These are phyloP conservation scores for Lojkania enalia DNA, from an alignment of 2,329 filamentous ascomycete genomes.

Conservation along the genomic window DNA sequence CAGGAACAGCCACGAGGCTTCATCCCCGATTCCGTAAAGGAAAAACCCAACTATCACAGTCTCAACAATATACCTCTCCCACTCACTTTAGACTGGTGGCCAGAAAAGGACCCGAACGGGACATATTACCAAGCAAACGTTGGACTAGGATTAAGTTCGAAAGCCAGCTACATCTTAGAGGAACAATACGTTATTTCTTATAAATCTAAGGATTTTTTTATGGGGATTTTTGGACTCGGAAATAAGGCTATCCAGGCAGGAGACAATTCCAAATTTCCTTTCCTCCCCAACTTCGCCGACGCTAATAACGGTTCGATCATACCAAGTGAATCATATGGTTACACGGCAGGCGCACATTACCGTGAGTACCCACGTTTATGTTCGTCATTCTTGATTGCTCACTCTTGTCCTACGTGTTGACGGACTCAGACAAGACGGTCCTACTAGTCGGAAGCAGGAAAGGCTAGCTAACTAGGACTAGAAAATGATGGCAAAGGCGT, in stretches of 20 bases:
- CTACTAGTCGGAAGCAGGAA: slow-evolving; percentile 1
- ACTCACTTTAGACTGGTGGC: slow-evolving; percentile 18
- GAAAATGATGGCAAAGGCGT: slow-evolving; percentile 33
- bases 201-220: slow-evolving; percentile 26
- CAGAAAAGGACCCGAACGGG: slow-evolving; percentile 13
- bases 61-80: slow-evolving; percentile 19
- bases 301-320: slow-evolving; percentile 8
- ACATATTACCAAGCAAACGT: slow-evolving; percentile 28
- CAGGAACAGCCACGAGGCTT: slow-evolving; percentile 25
- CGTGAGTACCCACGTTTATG: slow-evolving; percentile 27
- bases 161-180: slow-evolving; percentile 13
- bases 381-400: background rate
- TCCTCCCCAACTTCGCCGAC: slow-evolving; percentile 24
- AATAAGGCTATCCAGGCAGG: slow-evolving; percentile 13
- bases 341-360: slow-evolving; percentile 41
- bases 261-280: slow-evolving; percentile 17
- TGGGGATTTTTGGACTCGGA: slow-evolving; percentile 38
- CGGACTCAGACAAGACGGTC: too few species aligned
- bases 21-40: slow-evolving; percentile 9
- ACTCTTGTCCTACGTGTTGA: background rate
- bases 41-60: slow-evolving; percentile 21
- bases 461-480: slow-evolving; percentile 18
- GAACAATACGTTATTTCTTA: slow-evolving; percentile 26
- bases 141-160: slow-evolving; percentile 29
- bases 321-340: slow-evolving; percentile 37